Evolutionary conservation across 2,329 filamentous ascomycete genomes (phyloP), one percentile per base, ranked within the genome.

Genomic region (Lecanicillium sp.): DNA sequence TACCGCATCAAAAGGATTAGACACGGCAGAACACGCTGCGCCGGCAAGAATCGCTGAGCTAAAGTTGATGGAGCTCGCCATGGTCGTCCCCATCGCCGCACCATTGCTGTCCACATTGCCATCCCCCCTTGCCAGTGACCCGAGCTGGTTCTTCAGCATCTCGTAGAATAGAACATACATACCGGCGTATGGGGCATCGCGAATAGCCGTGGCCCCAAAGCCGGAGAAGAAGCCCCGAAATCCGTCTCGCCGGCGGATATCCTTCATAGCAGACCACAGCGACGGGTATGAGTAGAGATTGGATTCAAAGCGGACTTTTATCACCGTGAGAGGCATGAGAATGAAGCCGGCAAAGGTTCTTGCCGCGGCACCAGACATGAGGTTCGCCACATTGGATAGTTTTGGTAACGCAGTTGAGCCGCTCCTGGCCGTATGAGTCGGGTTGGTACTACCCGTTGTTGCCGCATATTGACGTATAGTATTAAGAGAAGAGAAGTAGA

Each of bases 141-240:
- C 52, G 3, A 92, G 65, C 12, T 69, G 66, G 36, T 70, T 74
- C 62, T 94, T 94, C 41, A 79, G 72, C 54, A 86, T 76, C 64
- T 98, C 92, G 62, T 98, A 98, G 50, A 95, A 85, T 7, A 96
- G 68, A 1, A 98, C 87, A 55, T 98, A 98, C 13, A 96, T 70
- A 0, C 92, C 92, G 0, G 92, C 92, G 57, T 97, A 97, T 0
- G 92, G 92, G n/a, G 89, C 92, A 61, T 98, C 92, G 33, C 92
- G 76, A 19, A 94, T 77, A 1, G 92, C 87, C 0, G 92, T 98
- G 2, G 90, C 92, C 30, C 92, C 92, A 54, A 94, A 95, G 2
- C 92, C 92, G 0, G 85, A 79, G 54, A 97, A 97, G 62, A 98
- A 94, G 0, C 90, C 92, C 20, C 81, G 77, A 4, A 85, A 40